Conservation (phyloP, 768 basidiomycete species). For the Leccinum obscurum region DNA sequence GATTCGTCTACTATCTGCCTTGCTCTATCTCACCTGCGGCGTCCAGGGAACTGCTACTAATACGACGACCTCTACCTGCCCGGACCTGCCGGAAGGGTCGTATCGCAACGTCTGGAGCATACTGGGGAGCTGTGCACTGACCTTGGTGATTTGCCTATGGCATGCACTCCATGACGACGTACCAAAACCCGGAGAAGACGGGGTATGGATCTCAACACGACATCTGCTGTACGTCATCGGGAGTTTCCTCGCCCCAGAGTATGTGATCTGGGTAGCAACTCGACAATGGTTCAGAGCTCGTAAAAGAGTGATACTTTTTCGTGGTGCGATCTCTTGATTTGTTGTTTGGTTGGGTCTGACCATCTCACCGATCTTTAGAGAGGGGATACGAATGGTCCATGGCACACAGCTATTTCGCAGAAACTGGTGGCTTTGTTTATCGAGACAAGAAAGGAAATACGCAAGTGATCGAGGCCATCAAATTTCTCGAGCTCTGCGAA, state of each 20-base stretch:
- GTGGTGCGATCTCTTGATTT: not conserved
- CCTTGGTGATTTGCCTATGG: not conserved
- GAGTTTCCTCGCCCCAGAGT: not conserved
- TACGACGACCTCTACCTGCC: not conserved
- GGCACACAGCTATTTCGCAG: not conserved
- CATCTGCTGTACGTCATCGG: not conserved
- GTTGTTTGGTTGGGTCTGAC: too few relatives aligned
- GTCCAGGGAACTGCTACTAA: not conserved
- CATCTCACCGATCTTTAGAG: not conserved
- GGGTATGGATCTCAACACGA: not conserved
- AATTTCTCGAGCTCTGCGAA: not conserved
- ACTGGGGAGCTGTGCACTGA: not conserved
- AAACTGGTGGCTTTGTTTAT: not conserved
- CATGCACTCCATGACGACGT: not conserved
- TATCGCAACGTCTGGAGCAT: not conserved
- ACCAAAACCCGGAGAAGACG: not conserved
- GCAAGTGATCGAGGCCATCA: not conserved
- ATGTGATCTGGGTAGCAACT: not conserved
- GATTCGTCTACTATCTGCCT: not conserved
- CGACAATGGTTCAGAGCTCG: not conserved
- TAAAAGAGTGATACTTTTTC: not conserved
- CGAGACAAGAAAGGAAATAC: not conserved
- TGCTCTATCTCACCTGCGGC: not conserved
- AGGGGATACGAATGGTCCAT: not conserved
- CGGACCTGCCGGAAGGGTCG: not conserved